Base-by-base conservation (phyloP, 352 stramenopile species). In the Blastocystis sp. region DNA sequence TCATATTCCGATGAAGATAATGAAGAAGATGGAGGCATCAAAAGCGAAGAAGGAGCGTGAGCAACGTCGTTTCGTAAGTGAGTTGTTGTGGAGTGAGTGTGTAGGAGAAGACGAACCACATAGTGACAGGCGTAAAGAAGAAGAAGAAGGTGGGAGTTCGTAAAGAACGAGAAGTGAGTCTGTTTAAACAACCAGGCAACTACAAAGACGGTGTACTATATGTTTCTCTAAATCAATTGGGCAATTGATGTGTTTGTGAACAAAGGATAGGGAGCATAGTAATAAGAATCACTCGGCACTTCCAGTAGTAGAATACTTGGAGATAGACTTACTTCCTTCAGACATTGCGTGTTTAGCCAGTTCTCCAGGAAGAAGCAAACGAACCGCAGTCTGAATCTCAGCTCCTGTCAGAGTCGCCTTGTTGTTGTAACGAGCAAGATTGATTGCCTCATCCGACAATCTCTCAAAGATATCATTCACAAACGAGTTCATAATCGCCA, bases 391-490 rank as follows among this genome's bases (percentile, higher is more conserved):
- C 92, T 98, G 95, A 91, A 98, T 98, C 92, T 98, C 95, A 58
- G 95, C 94, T 68, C 92, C 95, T 44, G 94, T 97, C 75, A 98
- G 92, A 42, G 96, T 99, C 44, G 94, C 95, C 93, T 98, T 99
- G 94, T 98, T 98, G 95, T 98, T 98, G 95, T 98, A 98, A 37
- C 95, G 95, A 69, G 95, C 95, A 56, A 98, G 92, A 92, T 97
- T 97, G 90, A 95, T 95, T 79, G 96, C 95, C 93, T 99, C 95
- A 62, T 93, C 95, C 40, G 96, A 96, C 77, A 99, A 97, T 87
- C 95, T 94, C 92, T 99, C 96, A 92, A 99, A 98, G 89, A 98
- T 98, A 92, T 99, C 96, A 92, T 98, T 98, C 92, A 98, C 98
- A 92, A 98, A 99, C 89, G 96, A 98, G 82, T 92, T 92, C 90